Base-by-base conservation (phyloP, 768 basidiomycete species). In the Suillus lakei region DNA sequence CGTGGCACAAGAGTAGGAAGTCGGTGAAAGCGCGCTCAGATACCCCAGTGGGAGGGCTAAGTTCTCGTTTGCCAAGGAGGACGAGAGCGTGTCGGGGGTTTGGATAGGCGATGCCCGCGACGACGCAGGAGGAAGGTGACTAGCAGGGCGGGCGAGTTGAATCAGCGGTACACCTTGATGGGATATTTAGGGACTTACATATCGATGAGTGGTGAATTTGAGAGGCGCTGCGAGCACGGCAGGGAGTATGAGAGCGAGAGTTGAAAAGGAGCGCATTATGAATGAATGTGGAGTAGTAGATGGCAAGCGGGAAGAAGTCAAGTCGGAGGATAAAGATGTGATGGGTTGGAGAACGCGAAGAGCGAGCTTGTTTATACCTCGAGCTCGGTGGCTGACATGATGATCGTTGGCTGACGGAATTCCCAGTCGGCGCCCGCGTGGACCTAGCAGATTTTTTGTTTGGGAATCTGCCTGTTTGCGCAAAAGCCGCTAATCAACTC, bases 1-100 rank as follows among this genome's bases (percentile, higher is more conserved):
- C 54, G 41, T 72, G 68, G n/a, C 76, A 75, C 69, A 74, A 73
- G 30, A 68, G 3, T 53, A 75, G 75, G 53, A 77, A 72, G 41
- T 75, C 73, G 30, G 60, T 61, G 28, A 75, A 75, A 0, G 67
- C 64, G 3, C 62, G 68, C 54, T 64, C 65, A 32, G 76, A 65
- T 12, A 74, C 18, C 10, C 76, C 76, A 5, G 12, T 48, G 4
- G 76, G 74, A 39, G 70, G 74, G 13, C 30, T 5, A 41, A 72
- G 53, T 36, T 58, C 68, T 54, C 26, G 70, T n/a, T 55, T 69
- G 28, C 70, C 18, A 21, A 75, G 75, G 51, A 77, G 75, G 1
- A 30, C 21, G 1, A 75, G 61, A 1, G 74, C 58, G 1, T 75
- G 53, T 26, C 55, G 44, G 16, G 74, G 74, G 23, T 75, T 44